These are phyloP conservation scores for Fusarium sp. DNA, from an alignment of 2,329 filamentous ascomycete species.

Conservation along the genomic window DNA sequence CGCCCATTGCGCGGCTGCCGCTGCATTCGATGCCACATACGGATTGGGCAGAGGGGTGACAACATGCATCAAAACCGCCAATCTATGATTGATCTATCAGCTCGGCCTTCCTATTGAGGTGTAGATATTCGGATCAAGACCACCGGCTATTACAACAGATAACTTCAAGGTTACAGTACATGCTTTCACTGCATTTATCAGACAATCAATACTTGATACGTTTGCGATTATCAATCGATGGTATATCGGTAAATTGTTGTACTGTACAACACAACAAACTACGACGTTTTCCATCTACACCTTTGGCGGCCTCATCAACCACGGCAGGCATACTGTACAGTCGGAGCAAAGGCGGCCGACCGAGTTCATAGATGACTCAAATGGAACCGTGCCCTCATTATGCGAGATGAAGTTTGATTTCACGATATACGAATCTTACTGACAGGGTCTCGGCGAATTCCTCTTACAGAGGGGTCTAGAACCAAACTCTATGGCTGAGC, in stretches of 20 bases:
- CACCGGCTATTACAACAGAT: slow-evolving; percentile 21
- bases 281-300: slow-evolving; percentile 9
- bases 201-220: slow-evolving; percentile 21
- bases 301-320: slow-evolving; percentile 10
- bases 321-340: slow-evolving; percentile 9
- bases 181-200: slow-evolving; percentile 4
- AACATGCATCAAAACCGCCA: slow-evolving; percentile 26
- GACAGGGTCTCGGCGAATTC: slow-evolving; percentile 23
- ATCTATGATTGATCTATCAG: slow-evolving; percentile 32
- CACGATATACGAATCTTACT: slow-evolving; percentile 7
- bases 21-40: slow-evolving; percentile 38
- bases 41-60: slow-evolving; percentile 39
- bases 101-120: slow-evolving; percentile 40
- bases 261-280: slow-evolving; percentile 6
- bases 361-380: slow-evolving; percentile 20
- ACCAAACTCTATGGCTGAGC: neutral
- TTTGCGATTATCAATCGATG: slow-evolving; percentile 4
- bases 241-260: slow-evolving; percentile 5
- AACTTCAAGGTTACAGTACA: slow-evolving; percentile 23
- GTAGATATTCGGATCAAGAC: slow-evolving; percentile 34
- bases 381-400: slow-evolving; percentile 13
- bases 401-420: slow-evolving; percentile 24
- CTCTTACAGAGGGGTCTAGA: slow-evolving; percentile 12
- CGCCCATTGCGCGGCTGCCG: slow-evolving; percentile 49
- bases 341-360: slow-evolving; percentile 6